Evolutionary conservation across 1,284 basidiomycete species (phyloP).

Genomic region (Jaminaea rosea): DNA sequence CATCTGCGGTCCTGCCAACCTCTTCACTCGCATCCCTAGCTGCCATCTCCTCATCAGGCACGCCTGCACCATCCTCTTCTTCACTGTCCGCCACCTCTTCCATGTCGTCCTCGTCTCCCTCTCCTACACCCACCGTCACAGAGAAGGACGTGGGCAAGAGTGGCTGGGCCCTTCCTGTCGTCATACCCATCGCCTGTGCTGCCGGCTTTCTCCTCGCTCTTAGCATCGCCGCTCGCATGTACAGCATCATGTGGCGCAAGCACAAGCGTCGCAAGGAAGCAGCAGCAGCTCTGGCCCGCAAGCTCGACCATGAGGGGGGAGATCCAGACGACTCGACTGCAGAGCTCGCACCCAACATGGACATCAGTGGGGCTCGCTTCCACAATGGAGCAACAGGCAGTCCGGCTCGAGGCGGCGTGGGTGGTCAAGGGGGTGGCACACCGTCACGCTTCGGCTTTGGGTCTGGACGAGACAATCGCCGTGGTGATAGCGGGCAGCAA

Average conservation of each 20-base stretch:
- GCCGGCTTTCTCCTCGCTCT: not conserved
- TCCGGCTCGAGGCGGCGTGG: not conserved
- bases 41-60: not conserved
- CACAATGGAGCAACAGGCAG: too few relatives aligned
- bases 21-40: not conserved
- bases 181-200: not conserved
- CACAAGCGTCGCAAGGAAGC: not conserved
- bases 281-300: too few relatives aligned
- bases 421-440: not conserved
- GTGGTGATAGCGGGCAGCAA: not conserved
- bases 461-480: not conserved
- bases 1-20: not conserved
- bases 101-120: not conserved
- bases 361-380: too few relatives aligned
- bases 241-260: not conserved
- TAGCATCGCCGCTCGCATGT: not conserved
- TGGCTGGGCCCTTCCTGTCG: not conserved
- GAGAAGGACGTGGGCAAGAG: not conserved
- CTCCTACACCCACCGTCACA: not conserved
- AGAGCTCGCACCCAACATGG: not conserved
- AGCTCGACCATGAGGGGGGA: not conserved
- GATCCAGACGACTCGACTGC: not conserved
- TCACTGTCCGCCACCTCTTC: not conserved
- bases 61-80: not conserved
- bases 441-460: not conserved